phyloP scores from a whole-genome alignment of 306 rosid genomes.

The Prunus salicina region DNA sequence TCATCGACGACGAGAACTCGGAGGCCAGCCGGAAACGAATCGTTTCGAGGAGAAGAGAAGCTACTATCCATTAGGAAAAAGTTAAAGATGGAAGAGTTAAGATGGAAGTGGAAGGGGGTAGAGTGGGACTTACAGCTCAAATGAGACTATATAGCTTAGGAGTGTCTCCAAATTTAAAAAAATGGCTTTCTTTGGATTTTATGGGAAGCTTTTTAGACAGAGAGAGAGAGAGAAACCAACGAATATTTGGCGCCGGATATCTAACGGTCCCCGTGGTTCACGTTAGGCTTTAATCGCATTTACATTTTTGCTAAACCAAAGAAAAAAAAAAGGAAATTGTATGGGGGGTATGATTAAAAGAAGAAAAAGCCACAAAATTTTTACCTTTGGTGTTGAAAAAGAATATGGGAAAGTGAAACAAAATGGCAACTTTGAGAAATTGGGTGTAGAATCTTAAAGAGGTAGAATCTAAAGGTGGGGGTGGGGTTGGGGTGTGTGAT shows the following conservation, averaged over 20 bases:
- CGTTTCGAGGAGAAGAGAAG: conserved; percentile 70
- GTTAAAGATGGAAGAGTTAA: conserved; percentile 1
- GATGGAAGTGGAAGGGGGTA: conserved; percentile 28
- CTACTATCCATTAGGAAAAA: conserved; percentile 64
- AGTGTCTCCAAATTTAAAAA: conserved; percentile 23
- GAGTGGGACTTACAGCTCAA: conserved; percentile 17
- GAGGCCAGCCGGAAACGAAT: conserved; percentile 83
- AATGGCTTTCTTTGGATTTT: conserved; percentile 46
- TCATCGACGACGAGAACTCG: conserved; percentile 94
- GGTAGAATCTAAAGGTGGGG: conserved; percentile 17
- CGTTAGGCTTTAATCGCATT: conserved; percentile 37
- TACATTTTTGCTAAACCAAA: conserved; percentile 15
- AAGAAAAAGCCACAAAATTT: neutral
- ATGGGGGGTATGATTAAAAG: neutral
- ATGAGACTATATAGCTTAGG: conserved; percentile 15
- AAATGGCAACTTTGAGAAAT: conserved; percentile 1
- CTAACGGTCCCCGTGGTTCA: conserved; percentile 53
- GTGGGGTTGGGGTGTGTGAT: neutral
- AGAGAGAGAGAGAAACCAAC: conserved; percentile 13
- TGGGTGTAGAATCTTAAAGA: conserved; percentile 17
- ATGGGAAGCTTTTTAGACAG: conserved; percentile 14
- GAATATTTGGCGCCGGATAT: conserved; percentile 62
- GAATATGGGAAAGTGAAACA: neutral
- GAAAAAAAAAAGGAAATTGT: neutral
- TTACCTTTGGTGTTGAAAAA: neutral